phyloP scores from a whole-genome alignment of 1,284 basidiomycete genomes.

The Hymenochaete sp. region DNA sequence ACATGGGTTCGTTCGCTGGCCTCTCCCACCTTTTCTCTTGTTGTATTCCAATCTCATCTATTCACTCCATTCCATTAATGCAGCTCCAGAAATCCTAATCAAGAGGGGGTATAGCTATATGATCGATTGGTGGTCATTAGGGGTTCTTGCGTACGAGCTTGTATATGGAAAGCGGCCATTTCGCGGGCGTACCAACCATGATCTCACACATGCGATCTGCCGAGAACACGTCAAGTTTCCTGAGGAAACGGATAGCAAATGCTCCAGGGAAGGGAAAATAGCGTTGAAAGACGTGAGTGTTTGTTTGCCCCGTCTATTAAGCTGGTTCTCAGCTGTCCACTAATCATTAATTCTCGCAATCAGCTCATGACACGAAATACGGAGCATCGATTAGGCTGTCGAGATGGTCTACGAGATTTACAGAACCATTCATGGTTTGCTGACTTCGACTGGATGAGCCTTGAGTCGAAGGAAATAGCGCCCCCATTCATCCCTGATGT shows the following conservation, averaged over 20 bases:
- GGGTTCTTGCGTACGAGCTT: constrained; percentile 87
- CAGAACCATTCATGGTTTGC: constrained; percentile 83
- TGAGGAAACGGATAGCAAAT: constrained; percentile 67
- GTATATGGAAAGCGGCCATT: constrained; percentile 89
- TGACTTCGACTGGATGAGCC: constrained; percentile 76
- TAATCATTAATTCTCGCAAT: constrained; percentile 47
- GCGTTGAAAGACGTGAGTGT: constrained; percentile 56
- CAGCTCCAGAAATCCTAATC: constrained; percentile 82
- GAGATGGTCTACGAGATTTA: constrained; percentile 73
- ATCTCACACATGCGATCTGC: constrained; percentile 82
- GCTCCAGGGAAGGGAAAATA: constrained; percentile 55
- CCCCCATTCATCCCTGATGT: constrained; percentile 93
- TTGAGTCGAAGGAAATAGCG: constrained; percentile 72
- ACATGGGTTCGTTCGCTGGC: constrained; percentile 60
- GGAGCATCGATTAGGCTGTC: constrained; percentile 74
- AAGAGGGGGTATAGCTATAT: constrained; percentile 82
- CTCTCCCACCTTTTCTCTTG: neutral
- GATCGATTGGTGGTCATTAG: constrained; percentile 96
- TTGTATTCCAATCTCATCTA: neutral
- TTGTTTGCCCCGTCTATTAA: constrained; percentile 17
- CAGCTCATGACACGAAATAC: constrained; percentile 62
- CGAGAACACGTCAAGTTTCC: constrained; percentile 70
- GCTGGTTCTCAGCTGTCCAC: neutral
- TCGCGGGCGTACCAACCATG: constrained; percentile 84
- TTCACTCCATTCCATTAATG: too few species aligned